Base-by-base conservation (phyloP, 345 rosid genomes). In the Tarenaya hassleriana region DNA sequence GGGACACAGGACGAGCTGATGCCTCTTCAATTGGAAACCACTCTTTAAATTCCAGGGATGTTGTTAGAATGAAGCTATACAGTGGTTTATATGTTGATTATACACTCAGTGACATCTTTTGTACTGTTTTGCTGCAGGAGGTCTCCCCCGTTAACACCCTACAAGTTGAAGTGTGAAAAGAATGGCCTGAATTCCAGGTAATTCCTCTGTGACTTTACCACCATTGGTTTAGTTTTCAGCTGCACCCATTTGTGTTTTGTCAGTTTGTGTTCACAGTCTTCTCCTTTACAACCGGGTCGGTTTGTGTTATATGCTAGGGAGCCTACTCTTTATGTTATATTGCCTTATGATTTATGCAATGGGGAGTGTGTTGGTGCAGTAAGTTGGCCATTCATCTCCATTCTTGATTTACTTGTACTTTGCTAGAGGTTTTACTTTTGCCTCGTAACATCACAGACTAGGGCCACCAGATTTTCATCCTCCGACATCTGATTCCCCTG, bases 391-490 rank as follows among this genome's bases (percentile, higher is more conserved):
- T 24, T 24, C 29, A 2, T 24, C 3, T 24, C 55, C 69, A 52
- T 48, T 56, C 17, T 56, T 7, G 12, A 34, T 49, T 33, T 55
- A 20, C 5, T 24, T 24, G 29, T 24, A 24, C 50, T 41, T 45
- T 38, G 39, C 6, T 64, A 37, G 24, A 52, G 62, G 54, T 61
- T 65, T 47, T 67, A 21, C 1, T 1, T 60, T 67, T 47, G 16
- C 42, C 27, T 10, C 19, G 13, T 64, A 70, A 43, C 3, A 15
- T 37, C 43, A 61, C 74, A 94, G 99, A 68, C 81, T 94, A 50
- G 99, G 95, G 51, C 96, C 97, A 7, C 96, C 99, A 10, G 99
- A 94, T 64, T 94, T 71, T 74, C 85, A 80, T 54, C 99, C 96
- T 16, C 99, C 86, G 58, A 77, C 86, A 50, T 80, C 80, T 47